These are phyloP conservation scores for Dipteronia dyeriana DNA, from an alignment of 345 rosid species.

Conservation along the genomic window DNA sequence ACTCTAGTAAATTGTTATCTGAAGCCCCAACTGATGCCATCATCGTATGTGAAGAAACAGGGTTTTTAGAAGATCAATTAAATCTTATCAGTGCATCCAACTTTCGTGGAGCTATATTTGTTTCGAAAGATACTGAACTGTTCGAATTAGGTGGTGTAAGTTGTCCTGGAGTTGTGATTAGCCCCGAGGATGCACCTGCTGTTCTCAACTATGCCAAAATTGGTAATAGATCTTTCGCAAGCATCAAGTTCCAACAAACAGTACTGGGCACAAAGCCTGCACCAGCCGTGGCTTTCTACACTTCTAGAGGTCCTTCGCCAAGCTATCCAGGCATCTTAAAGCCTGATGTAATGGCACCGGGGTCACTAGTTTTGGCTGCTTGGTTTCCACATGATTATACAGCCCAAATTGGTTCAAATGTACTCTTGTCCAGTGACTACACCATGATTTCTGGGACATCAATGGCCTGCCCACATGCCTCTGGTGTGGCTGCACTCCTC, in stretches of 20 bases:
- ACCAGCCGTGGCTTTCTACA: conserved; percentile 41
- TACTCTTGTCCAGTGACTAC: conserved; percentile 31
- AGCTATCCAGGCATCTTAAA: conserved; percentile 49
- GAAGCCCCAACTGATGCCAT: conserved; percentile 16
- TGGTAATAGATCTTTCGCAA: conserved; percentile 6
- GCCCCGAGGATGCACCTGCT: conserved; percentile 11
- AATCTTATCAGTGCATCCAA: conserved; percentile 14
- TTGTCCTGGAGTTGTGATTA: conserved; percentile 20
- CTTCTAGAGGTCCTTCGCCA: conserved; percentile 54
- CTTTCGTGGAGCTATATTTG: conserved; percentile 34
- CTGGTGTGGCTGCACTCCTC: conserved; percentile 54
- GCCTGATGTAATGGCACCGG: conserved; percentile 63
- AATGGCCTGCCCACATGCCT: conserved; percentile 62
- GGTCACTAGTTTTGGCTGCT: conserved; percentile 46
- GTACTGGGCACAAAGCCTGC: conserved; percentile 33
- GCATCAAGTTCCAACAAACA: conserved; percentile 43
- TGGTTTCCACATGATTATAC: conserved; percentile 33
- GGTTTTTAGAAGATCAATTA: conserved; percentile 7
- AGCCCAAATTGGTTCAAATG: conserved; percentile 6
- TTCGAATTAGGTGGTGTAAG: neutral
- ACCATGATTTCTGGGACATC: conserved; percentile 55
- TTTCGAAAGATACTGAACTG: conserved; percentile 24
- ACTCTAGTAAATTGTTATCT: conserved; percentile 26
- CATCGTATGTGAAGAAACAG: conserved; percentile 36
- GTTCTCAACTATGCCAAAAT: conserved; percentile 20